Conservation (phyloP, 2,329 filamentous ascomycete genomes). For the Didymosphaeria variabile region DNA sequence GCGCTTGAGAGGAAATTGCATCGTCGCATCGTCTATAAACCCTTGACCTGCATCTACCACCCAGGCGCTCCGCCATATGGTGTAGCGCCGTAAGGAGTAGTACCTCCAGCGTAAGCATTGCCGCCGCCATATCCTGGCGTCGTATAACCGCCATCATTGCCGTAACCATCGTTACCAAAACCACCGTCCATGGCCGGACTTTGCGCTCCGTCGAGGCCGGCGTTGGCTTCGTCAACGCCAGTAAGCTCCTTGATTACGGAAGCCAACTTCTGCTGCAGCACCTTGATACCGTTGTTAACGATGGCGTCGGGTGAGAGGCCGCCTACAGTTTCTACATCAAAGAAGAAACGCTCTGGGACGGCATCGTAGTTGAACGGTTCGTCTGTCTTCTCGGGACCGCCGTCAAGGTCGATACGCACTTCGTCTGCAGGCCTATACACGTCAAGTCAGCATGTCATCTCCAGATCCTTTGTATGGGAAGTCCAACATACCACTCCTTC, state of each 20-base stretch:
- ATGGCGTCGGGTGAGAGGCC: constrained; percentile 90
- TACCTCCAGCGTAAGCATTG: constrained; percentile 65
- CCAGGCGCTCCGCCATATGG: constrained; percentile 61
- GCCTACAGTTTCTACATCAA: constrained; percentile 89
- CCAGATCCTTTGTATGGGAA: not conserved
- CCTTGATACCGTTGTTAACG: constrained; percentile 85
- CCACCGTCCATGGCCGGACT: constrained; percentile 67
- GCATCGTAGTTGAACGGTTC: constrained; percentile 93
- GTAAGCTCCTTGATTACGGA: constrained; percentile 74
- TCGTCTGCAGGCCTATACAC: constrained; percentile 76
- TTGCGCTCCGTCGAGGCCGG: constrained; percentile 69
- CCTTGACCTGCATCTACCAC: constrained; percentile 25
- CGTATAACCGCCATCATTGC: constrained; percentile 71
- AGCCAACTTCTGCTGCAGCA: constrained; percentile 90
- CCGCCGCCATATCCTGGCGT: constrained; percentile 68
- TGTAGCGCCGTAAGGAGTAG: constrained; percentile 68
- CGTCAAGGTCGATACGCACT: constrained; percentile 81
- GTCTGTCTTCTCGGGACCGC: constrained; percentile 76
- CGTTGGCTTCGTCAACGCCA: constrained; percentile 62
- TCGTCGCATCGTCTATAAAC: no score
- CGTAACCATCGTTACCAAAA: constrained; percentile 67
- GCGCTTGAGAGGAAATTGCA: not conserved
- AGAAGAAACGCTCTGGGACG: constrained; percentile 85
- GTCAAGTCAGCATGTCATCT: not conserved
- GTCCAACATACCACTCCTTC: constrained; percentile 78